Base-by-base conservation (phyloP, 805 yeast species). In the Sugiyamaella floridensis region DNA sequence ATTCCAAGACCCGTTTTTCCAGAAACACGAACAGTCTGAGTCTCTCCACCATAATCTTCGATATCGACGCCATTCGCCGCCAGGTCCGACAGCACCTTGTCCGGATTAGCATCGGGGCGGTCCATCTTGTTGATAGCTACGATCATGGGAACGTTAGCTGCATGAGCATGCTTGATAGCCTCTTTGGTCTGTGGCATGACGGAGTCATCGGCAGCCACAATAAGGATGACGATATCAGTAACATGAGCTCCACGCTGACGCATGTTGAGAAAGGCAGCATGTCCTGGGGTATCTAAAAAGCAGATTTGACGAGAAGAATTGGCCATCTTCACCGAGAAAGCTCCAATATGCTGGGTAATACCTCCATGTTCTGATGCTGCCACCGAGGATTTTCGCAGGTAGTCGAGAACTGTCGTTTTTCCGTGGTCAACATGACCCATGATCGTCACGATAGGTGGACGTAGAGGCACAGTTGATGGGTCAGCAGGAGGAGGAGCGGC, bases 361-460 rank as follows among this genome's bases (percentile, higher is more conserved):
- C 99, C 98, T 51, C 99, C 99, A 67, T 82, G 86, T 66, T 93
- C 99, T 43, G 82, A 78, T 29, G 81, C 80, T 0, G 85, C 98
- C 7, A 93, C 81, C 0, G 90, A 80, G 0, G 96, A 85, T 59
- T 87, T 89, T 45, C 98, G 76, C 61, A 93, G 72, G 63, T 82
- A 80, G 67, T 93, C 99, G 51, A 93, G 76, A 55, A 93, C 83
- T 0, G 99, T 92, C 1, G 99, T 93, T 67, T 93, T 93, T 1
- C 99, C 99, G 65, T 93, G 99, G 68, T 93, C 99, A 29, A 93
- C 99, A 67, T 93, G 99, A 2, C 99, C 99, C 98, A 93, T 93
- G 49, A 93, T 87, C 0, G 99, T 90, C 4, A 93, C 97, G 20
- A 93, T 85, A 0, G 99, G 99, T 0, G 99, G 89, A 58, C 98